phyloP scores from a whole-genome alignment of 768 basidiomycete genomes.

The Phaeotremella skinneri region DNA sequence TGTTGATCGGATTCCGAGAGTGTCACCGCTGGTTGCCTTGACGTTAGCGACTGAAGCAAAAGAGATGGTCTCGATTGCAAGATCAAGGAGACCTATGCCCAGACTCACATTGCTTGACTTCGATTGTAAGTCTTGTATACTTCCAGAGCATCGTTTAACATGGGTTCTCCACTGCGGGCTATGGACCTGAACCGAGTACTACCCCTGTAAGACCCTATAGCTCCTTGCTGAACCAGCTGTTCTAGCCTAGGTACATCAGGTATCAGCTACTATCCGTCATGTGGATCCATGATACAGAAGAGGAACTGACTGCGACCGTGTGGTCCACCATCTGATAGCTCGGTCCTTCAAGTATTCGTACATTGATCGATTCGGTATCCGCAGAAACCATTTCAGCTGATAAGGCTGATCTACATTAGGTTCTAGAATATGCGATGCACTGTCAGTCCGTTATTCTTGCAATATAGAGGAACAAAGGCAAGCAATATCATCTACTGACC shows the following conservation, averaged over 20 bases:
- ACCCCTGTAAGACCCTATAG: conserved; percentile 8
- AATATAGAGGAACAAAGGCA: no score
- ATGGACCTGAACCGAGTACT: background rate
- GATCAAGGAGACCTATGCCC: no score
- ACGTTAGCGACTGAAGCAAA: no score
- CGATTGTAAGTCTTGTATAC: conserved; percentile 14
- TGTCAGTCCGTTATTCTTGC: no score
- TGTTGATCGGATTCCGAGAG: conserved; percentile 1
- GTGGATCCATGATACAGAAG: background rate
- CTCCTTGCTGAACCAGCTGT: conserved; percentile 8
- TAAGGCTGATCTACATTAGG: conserved; percentile 10
- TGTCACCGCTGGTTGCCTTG: conserved; percentile 4
- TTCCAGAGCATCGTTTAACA: conserved; percentile 7
- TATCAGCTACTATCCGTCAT: background rate
- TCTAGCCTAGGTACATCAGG: conserved; percentile 7
- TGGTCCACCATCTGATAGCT: conserved; percentile 2
- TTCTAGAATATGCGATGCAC: no score
- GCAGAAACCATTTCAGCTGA: conserved; percentile 7
- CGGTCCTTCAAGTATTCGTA: conserved; percentile 4
- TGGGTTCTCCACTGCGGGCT: conserved; percentile 1
- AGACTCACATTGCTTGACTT: conserved; percentile 23
- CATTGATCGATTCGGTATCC: conserved; percentile 6
- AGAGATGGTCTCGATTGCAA: background rate
- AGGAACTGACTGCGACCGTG: conserved; percentile 10
- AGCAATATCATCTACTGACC: no score